Evolutionary conservation across 139 green algal genomes (phyloP), one percentile per base, ranked within the genome.

Genomic region (Tetradesmus obliquus): DNA sequence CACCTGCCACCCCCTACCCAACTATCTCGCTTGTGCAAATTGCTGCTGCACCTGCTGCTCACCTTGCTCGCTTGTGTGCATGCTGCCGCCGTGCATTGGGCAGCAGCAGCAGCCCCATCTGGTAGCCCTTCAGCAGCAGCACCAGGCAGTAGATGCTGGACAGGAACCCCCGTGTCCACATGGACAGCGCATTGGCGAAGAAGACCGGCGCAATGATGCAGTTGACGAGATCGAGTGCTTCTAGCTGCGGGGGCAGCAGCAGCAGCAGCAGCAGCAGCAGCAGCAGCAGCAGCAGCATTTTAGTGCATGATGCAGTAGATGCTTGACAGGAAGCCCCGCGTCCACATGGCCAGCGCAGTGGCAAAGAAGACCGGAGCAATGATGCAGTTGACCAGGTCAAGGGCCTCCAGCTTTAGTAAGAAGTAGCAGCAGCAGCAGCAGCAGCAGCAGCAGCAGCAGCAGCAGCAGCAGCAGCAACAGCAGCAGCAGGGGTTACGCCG

Each of bases 91-190:
- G 81, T 45, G 81, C 81, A 8, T 32, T 66, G 17, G 81, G 51
- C 81, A 86, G 81, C 53, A 86, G 81, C 81, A 86, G 81, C 81
- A 86, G 81, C 15, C 51, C 81, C 81, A 86, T 86, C 53, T 86
- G 81, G 53, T 86, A 86, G 81, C 81, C 81, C 53, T 86, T 86
- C 2, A 86, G 51, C 51, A 66, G 51, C 81, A 86, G 81, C 81
- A 86, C 81, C 5, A 86, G 9, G 81, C 81, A 86, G 81, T 86
- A 86, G 6, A 86, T 24, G 2, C 12, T n/a, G 15, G 81, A 86
- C 53, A 86, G 81, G 15, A 86, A 32, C 12, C 81, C 13, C 8
- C 81, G 51, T 20, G 53, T 13, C 81, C 81, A 86, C 15, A 62
- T n/a, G 2, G 81, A n/a, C 81, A 86, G 53, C 13, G 81, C 53